Evolutionary conservation across 176 grass and related monocot genomes (phyloP), one percentile per base, ranked within the genome.

Genomic region (Hordeum vulgare): DNA sequence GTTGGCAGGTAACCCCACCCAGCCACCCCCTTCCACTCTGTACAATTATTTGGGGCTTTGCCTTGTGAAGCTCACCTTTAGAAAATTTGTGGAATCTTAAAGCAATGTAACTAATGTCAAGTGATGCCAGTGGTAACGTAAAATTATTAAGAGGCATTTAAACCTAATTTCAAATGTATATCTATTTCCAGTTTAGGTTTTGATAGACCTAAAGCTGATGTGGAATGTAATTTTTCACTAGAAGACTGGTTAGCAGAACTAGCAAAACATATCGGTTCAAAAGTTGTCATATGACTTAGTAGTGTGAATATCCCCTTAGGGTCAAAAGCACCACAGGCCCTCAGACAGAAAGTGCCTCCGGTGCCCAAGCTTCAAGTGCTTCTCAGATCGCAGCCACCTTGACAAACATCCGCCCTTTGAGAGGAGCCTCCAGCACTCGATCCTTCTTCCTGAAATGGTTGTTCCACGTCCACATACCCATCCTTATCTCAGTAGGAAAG

Each of bases 1-100:
- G 89, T 98, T 20, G 79, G 93, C 90, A 91, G 96, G 90, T 95
- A 91, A 60, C 9, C 34, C 23, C 34, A 33, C n/a, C n/a, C n/a
- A n/a, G n/a, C n/a, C n/a, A n/a, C 17, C 24, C 54, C 11, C 24
- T 4, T 23, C 24, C 21, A 6, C 12, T 9, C 21, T 39, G 20
- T 66, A 21, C 64, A 36, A 24, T 71, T 64, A 78, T 84, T 44
- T 42, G 3, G 42, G 3, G 5, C 29, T 31, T 35, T 25, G n/a
- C 37, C 12, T 65, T 42, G 0, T 8, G 66, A 21, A 70, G 11
- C 36, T 70, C 34, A 4, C 4, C 34, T 68, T 39, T 25, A 41
- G n/a, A 71, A 15, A 44, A 71, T n/a, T 6, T 71, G 11, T 42
- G 39, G 39, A 44, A 71, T 49, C 40, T 49, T 73, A 49, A 49